Evolutionary conservation across 495 filamentous ascomycete species (phyloP), one percentile per base, ranked within the genome.

Genomic region (Cairneyella variabilis): DNA sequence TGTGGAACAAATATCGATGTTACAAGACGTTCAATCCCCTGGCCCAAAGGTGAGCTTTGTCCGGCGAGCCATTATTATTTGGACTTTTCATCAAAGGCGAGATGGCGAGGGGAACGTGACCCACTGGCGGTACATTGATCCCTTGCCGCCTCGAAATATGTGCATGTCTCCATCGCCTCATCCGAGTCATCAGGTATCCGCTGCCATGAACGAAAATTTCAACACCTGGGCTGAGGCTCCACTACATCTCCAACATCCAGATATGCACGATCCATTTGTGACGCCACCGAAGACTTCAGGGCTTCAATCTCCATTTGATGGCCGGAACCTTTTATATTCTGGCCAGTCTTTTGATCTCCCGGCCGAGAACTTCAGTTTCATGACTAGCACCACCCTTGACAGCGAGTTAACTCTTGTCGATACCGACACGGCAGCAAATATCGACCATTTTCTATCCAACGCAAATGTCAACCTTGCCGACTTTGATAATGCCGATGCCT

Each of bases 201-300:
- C 72, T 0, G 62, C 56, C 26, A 75, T 75, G 70, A 69, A 64
- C 48, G 75, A 77, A 53, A 72, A 71, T 43, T 69, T 75, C 38
- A 66, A 68, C 40, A 53, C 68, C 1, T 67, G 67, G 4, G 30
- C 40, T 6, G 56, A 60, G 12, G 28, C 51, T 0, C 50, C 52
- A 2, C 43, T 58, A 14, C 27, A 59, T 55, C 50, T 66, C 26
- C 25, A 60, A 25, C 58, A 64, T 20, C 26, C 63, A 27, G 44
- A 65, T 44, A 46, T 68, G 37, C 32, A 72, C 14, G 59, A 72
- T 48, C 60, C 59, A 2, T 69, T 68, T 44, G 55, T 61, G 6
- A 74, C 71, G 3, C 69, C 70, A 3, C 70, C 69, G 3, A 62
- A 63, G 10, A 69, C 68, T 0, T 66, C 63, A 2, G 60, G 59